A percentile compares a stretch with the other conserved stretches of the same genome.
phyloP scores from a whole-genome alignment of 176 grass and related monocot species.

The Thalia dealbata region DNA sequence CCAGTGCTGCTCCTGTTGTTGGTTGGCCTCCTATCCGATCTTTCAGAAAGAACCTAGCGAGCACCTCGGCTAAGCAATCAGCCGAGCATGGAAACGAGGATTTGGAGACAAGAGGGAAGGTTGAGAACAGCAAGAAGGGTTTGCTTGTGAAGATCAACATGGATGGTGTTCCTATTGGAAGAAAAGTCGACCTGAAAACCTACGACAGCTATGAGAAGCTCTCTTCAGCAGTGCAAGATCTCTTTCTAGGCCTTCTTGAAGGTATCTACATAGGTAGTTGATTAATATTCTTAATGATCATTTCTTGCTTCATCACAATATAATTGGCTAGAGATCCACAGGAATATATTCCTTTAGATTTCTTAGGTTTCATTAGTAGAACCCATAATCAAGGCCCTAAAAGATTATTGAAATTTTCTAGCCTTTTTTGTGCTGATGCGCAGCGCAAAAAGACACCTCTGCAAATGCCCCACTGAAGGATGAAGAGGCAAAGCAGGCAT shows the following conservation, averaged over 20 bases:
- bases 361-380: neutral
- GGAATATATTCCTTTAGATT: neutral
- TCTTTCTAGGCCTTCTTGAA: conserved; percentile 76
- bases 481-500: conserved; percentile 43
- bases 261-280: conserved; percentile 26
- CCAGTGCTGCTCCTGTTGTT: conserved; percentile 45
- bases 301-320: neutral
- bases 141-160: conserved; percentile 92
- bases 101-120: conserved; percentile 24
- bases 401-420: neutral
- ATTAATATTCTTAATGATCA: neutral
- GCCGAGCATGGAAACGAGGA: conserved; percentile 27
- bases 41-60: conserved; percentile 76
- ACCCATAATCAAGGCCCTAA: no score
- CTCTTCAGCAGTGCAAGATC: conserved; percentile 47
- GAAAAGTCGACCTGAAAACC: conserved; percentile 68
- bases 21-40: conserved; percentile 88
- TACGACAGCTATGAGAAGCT: conserved; percentile 65
- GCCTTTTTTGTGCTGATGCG: conserved; percentile 16
- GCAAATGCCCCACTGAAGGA: conserved; percentile 19
- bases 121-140: conserved; percentile 39
- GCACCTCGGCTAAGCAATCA: conserved; percentile 45
- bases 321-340: neutral
- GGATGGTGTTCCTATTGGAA: conserved; percentile 92
- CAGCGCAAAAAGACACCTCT: conserved; percentile 59